Base-by-base conservation (phyloP, 2,329 filamentous ascomycete species). In the Nannizziopsis arthrosporioides region DNA sequence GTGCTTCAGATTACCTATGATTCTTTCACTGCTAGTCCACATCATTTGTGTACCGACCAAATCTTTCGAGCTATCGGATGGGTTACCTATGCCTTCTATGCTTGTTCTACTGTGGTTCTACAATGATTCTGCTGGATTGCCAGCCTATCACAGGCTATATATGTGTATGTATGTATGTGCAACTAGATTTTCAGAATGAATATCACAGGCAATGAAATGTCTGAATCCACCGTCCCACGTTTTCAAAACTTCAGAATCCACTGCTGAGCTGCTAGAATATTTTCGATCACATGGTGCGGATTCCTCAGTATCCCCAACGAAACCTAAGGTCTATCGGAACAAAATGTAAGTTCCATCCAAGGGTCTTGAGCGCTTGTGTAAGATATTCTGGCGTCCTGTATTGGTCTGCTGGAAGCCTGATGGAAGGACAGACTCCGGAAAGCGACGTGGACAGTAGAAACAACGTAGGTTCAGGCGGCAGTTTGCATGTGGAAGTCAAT, bases 1-100 rank as follows among this genome's bases (percentile, higher is more conserved):
- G 44, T 14, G 52, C 51, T 18, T 42, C 51, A 38, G 51, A 57
- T 45, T 57, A 53, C 14, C 45, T 55, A 15, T 56, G 54, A 44
- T 42, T 10, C 12, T 30, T 5, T 14, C 11, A 35, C 35, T 10
- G 22, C 12, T 31, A n/a, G 38, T 14, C 1, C 35, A 37, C 35
- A 41, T 32, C 3, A 19, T 32, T 39, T 32, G 7, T 39, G 9
- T 39, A 18, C 39, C 14, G 8, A n/a, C 7, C 2, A 5, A n/a
- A 11, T 14, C 9, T 31, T 27, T 18, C 7, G 5, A 43, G 10
- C 30, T 36, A 19, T 36, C 42, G 18, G 15, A 43, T 35, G 34
- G 27, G 15, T 34, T 30, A 14, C 3, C 11, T 32, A 11, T 43
- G 5, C 27, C 22, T 27, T 27, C 22, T 27, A 27, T 27, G 22